Base-by-base conservation (phyloP, 2,329 filamentous ascomycete species). In the Lasiodiplodia sp. region DNA sequence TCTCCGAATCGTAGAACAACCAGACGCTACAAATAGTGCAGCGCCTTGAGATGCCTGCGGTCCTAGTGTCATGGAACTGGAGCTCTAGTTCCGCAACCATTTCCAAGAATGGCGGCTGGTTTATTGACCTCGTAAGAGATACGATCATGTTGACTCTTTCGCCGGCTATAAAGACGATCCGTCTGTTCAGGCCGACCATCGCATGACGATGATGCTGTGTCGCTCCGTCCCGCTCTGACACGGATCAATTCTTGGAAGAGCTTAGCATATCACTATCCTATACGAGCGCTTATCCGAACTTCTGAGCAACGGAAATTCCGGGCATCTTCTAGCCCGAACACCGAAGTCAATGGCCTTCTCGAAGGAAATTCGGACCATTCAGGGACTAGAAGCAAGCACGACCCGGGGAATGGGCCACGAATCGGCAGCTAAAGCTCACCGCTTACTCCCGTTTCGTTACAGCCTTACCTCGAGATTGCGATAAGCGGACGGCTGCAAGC, bases 401-500 rank as follows among this genome's bases (percentile, higher is more conserved):
- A 25, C 34, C 56, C 12, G 5, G 37, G 18, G 3, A n/a, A 58
- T 44, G 40, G 56, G n/a, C 25, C 38, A 10, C 37, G 10, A 37
- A 60, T 44, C 37, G 56, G 21, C 56, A 60, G 12, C 3, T 44
- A 10, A 60, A 60, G 56, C 37, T 28, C 40, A 47, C 37, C 14
- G 37, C 7, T 23, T 6, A 23, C 18, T 28, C 8, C 56, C 12
- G 56, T n/a, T 21, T 23, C 18, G 38, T 23, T 60, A 8, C 38
- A 37, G 56, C 44, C 44, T 21, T 47, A 14, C 21, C 5, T 25
- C 21, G 14, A 60, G 34, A 60, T 60, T 60, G 56, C 37, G 56
- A 44, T 60, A 21, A 23, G n/a, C 56, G 38, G 6, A 21, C 56
- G 37, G 21, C 11, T 60, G 37, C 21, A 60, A 60, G 56, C 56